These are phyloP conservation scores for Ilyonectria mors-panacis DNA, from an alignment of 2,329 filamentous ascomycete species.

Conservation along the genomic window DNA sequence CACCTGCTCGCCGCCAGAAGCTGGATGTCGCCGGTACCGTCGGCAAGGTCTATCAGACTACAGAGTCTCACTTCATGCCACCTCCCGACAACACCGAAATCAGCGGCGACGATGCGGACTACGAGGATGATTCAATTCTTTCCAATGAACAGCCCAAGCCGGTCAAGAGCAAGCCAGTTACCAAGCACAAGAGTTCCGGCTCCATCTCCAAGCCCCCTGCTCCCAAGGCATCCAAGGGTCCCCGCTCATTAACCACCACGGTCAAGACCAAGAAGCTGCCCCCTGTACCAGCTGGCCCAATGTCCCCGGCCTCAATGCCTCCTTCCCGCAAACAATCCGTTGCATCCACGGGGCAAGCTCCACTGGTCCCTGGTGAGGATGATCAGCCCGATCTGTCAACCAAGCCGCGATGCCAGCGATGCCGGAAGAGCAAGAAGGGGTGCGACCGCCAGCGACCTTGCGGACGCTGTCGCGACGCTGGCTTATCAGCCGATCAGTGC, in stretches of 20 bases:
- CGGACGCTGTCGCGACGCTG: constrained; percentile 94
- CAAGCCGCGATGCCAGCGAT: constrained; percentile 97
- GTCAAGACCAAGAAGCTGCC: constrained; percentile 68
- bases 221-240: constrained; percentile 60
- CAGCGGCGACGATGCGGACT: constrained; percentile 54
- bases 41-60: constrained; percentile 66
- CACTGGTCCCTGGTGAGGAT: constrained; percentile 78
- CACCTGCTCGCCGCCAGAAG: constrained; percentile 72
- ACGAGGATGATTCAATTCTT: constrained; percentile 53
- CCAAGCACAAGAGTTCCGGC: constrained; percentile 59
- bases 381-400: constrained; percentile 93
- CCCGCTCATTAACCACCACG: constrained; percentile 54
- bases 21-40: constrained; percentile 60
- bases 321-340: constrained; percentile 83
- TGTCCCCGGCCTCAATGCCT: constrained; percentile 77
- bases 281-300: constrained; percentile 60
- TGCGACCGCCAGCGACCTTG: constrained; percentile 97
- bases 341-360: constrained; percentile 67
- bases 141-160: constrained; percentile 59
- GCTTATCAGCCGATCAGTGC: constrained; percentile 92
- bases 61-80: constrained; percentile 67
- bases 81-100: constrained; percentile 64
- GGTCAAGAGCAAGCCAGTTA: constrained; percentile 53
- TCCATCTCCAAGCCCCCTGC: constrained; percentile 51
- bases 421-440: constrained; percentile 99